Percentiles rank a stretch among this genome's conserved stretches.
phyloP scores from a whole-genome alignment of 139 green algal species.

The Chlorella sp. region DNA sequence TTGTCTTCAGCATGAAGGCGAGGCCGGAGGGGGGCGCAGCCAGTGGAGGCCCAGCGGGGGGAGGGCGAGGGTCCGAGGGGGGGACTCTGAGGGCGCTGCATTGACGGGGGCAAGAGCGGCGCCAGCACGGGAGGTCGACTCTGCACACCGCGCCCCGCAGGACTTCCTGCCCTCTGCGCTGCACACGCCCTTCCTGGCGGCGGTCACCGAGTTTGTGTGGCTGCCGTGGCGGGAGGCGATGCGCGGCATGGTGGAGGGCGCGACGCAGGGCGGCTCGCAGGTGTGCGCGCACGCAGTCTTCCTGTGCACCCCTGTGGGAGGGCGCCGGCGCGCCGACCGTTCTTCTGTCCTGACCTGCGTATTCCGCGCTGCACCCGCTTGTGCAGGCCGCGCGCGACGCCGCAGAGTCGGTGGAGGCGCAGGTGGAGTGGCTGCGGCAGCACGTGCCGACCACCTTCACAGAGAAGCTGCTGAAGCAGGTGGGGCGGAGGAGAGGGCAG shows the following conservation, averaged over 20 bases:
- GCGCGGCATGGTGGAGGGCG: slow-evolving; percentile 13
- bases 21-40: no score
- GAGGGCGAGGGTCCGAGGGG: neutral
- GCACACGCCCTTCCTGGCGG: slow-evolving; percentile 63
- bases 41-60: no score
- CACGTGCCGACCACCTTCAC: slow-evolving; percentile 65
- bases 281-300: no score
- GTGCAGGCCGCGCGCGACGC: slow-evolving; percentile 52
- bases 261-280: slow-evolving; percentile 44
- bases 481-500: no score
- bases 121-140: no score
- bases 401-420: slow-evolving; percentile 45
- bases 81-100: neutral
- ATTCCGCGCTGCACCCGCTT: no score
- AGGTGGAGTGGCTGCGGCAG: slow-evolving; percentile 52
- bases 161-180: slow-evolving; percentile 75
- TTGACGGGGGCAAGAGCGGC: no score
- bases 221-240: slow-evolving; percentile 77
- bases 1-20: slow-evolving; percentile 30
- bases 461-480: slow-evolving; percentile 66
- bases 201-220: slow-evolving; percentile 87
- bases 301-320: no score
- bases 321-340: no score
- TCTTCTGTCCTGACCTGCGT: no score
- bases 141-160: no score